Conservation (phyloP, 1,284 basidiomycete species). For the Taiwanofungus camphoratus region DNA sequence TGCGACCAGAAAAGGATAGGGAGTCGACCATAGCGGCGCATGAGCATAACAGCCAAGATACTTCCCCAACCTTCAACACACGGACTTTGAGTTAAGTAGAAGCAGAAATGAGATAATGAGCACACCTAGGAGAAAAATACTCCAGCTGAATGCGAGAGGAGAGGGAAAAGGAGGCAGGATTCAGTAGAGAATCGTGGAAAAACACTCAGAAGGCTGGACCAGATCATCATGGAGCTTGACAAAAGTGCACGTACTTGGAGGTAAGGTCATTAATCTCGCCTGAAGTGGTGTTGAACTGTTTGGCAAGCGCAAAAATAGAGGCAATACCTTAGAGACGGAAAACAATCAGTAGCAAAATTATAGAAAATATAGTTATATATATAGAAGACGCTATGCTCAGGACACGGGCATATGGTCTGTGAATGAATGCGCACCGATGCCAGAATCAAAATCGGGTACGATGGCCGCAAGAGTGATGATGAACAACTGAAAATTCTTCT, state of each 20-base stretch:
- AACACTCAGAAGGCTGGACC: too few species aligned
- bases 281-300: conserved; percentile 51
- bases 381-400: too few species aligned
- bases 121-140: conserved; percentile 59
- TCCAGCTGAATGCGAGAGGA: conserved; percentile 42
- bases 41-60: conserved; percentile 52
- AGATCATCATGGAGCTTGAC: too few species aligned
- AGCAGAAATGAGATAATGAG: neutral
- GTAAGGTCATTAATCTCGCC: conserved; percentile 60
- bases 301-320: conserved; percentile 52
- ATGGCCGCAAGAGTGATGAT: conserved; percentile 63
- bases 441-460: conserved; percentile 66
- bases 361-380: neutral
- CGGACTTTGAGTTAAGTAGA: neutral
- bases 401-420: too few species aligned
- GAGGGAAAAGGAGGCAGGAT: too few species aligned
- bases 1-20: conserved; percentile 64
- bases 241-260: conserved; percentile 40
- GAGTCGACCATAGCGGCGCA: conserved; percentile 53
- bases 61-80: conserved; percentile 51
- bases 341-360: too few species aligned
- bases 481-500: conserved; percentile 50
- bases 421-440: conserved; percentile 40
- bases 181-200: too few species aligned
- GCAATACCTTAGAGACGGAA: conserved; percentile 43